Conservation (phyloP, 371 early-diverging fungal genomes). For the Haplosporangium sp. region DNA sequence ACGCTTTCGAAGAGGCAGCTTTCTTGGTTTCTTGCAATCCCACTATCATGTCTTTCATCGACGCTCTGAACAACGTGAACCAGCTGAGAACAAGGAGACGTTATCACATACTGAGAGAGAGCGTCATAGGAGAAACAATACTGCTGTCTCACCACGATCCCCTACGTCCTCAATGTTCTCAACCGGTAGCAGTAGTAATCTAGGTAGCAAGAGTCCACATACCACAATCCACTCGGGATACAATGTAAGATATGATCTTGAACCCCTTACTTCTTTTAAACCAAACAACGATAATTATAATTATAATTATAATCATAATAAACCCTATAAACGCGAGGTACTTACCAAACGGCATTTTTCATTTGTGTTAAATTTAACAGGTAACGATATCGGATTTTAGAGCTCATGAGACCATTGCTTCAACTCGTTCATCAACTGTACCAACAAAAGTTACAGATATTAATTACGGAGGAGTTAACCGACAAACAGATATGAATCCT, state of each 20-base stretch:
- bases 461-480: slow-evolving; percentile 12
- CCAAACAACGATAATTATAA: neutral
- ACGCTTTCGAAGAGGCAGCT: slow-evolving; percentile 39
- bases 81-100: neutral
- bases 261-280: neutral
- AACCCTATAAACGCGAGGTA: no score
- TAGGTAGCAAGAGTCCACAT: slow-evolving; percentile 17
- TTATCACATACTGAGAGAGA: neutral
- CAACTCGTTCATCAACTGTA: slow-evolving; percentile 11
- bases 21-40: slow-evolving; percentile 46
- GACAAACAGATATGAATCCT: neutral
- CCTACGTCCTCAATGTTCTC: slow-evolving; percentile 13
- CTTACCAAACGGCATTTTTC: neutral
- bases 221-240: slow-evolving; percentile 28
- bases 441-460: slow-evolving; percentile 35
- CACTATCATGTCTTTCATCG: slow-evolving; percentile 51
- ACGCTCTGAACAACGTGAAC: slow-evolving; percentile 2
- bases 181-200: slow-evolving; percentile 11
- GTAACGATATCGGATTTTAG: slow-evolving; percentile 42
- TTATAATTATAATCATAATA: no score
- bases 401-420: slow-evolving; percentile 35
- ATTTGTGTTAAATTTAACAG: neutral
- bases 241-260: slow-evolving; percentile 19
- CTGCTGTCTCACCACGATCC: slow-evolving; percentile 16
- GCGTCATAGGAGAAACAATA: neutral